Conservation (phyloP, 371 early-diverging fungal genomes). For the Zychaea mexicana region DNA sequence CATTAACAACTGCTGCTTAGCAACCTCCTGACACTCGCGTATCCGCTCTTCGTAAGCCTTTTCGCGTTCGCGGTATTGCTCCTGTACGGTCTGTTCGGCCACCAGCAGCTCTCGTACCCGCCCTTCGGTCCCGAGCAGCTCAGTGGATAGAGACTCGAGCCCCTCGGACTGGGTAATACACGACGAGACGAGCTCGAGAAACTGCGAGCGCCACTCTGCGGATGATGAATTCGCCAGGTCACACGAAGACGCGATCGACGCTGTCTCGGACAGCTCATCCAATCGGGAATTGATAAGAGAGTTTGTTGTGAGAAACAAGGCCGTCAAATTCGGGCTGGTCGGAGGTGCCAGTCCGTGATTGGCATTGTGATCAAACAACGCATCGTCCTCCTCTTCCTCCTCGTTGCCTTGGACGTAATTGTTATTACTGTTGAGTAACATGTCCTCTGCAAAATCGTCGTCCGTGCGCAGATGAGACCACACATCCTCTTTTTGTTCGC, state of each 20-base stretch:
- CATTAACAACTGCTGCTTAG: constrained; percentile 25
- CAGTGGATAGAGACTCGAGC: constrained; percentile 29
- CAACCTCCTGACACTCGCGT: constrained; percentile 25
- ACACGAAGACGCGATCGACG: constrained; percentile 23
- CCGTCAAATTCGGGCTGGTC: constrained; percentile 26
- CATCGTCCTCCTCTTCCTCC: not conserved
- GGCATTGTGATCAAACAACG: not conserved
- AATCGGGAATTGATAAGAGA: constrained; percentile 39
- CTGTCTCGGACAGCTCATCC: constrained; percentile 39
- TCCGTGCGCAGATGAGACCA: constrained; percentile 22
- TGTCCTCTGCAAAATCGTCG: constrained; percentile 14
- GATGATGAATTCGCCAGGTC: constrained; percentile 17
- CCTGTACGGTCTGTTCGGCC: constrained; percentile 14
- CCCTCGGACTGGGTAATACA: constrained; percentile 32
- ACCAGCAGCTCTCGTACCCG: constrained; percentile 26
- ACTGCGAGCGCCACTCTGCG: constrained; percentile 29
- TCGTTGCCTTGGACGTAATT: not conserved
- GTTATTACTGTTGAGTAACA: not conserved
- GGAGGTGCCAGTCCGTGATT: constrained; percentile 2
- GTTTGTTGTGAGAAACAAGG: constrained; percentile 39
- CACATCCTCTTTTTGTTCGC: constrained; percentile 8
- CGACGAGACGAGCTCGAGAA: constrained; percentile 21
- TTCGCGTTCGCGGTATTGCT: constrained; percentile 25
- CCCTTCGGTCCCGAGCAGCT: constrained; percentile 24
- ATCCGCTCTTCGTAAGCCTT: constrained; percentile 27